These are phyloP conservation scores for Pisolithus tinctorius DNA, from an alignment of 768 basidiomycete species.

Conservation along the genomic window DNA sequence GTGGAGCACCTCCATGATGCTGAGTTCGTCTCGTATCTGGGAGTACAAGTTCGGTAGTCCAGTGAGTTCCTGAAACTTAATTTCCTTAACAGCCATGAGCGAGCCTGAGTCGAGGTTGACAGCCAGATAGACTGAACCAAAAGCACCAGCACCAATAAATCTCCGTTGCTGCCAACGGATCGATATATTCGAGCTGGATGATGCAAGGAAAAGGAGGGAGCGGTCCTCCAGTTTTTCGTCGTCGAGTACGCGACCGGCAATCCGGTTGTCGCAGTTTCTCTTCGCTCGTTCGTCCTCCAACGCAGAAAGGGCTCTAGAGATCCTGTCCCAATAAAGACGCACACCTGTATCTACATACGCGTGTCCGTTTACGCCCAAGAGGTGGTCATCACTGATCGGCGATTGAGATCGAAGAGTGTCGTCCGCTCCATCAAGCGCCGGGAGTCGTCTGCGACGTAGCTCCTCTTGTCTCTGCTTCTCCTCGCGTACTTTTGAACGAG, in stretches of 20 bases:
- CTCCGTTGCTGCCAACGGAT: slow-evolving; percentile 98
- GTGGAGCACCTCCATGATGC: slow-evolving; percentile 96
- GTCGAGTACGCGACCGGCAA: slow-evolving; percentile 88
- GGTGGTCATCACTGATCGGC: slow-evolving; percentile 31
- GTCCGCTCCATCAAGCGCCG: slow-evolving; percentile 40
- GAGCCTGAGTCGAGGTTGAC: slow-evolving; percentile 94
- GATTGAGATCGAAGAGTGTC: slow-evolving; percentile 33
- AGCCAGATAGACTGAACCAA: slow-evolving; percentile 98
- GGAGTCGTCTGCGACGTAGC: slow-evolving; percentile 46
- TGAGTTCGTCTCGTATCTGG: slow-evolving; percentile 92
- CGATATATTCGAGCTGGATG: slow-evolving; percentile 91
- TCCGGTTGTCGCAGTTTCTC: slow-evolving; percentile 61
- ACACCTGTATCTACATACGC: slow-evolving; percentile 57
- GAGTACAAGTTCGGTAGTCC: slow-evolving; percentile 83
- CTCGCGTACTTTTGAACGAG: slow-evolving; percentile 83
- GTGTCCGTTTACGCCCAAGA: slow-evolving; percentile 22
- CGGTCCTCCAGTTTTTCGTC: slow-evolving; percentile 91
- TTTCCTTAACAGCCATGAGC: slow-evolving; percentile 99
- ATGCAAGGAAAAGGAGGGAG: slow-evolving; percentile 89
- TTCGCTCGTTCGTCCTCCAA: slow-evolving; percentile 62
- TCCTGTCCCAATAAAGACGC: slow-evolving; percentile 72
- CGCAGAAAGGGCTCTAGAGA: slow-evolving; percentile 47
- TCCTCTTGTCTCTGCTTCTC: slow-evolving; percentile 85
- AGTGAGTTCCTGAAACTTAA: slow-evolving; percentile 91
- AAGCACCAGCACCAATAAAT: slow-evolving; percentile 98